Base-by-base conservation (phyloP, 169 alveolate species). In the Eimeria zaria region DNA sequence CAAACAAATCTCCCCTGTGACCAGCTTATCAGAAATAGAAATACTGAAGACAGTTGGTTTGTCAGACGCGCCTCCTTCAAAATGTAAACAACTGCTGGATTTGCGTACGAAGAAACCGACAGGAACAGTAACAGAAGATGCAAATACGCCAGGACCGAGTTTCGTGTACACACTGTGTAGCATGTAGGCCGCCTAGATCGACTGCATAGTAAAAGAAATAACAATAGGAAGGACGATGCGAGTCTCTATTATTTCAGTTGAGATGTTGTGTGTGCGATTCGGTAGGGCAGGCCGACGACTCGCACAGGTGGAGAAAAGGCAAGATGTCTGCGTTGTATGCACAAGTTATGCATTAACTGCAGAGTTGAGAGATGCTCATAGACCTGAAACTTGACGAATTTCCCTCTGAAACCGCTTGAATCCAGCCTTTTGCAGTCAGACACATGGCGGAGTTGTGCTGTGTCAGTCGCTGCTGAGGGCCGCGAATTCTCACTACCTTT, bases 401-500 rank as follows among this genome's bases (percentile, higher is more conserved):
- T 33, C 51, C 81, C 51, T 53, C 51, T 33, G 53, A 71, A 71
- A 71, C 81, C 33, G 81, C 81, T 71, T 51, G 22, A 71, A 30
- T 39, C 11, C 81, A 7, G 53, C 5, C 53, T 39, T n/a, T 2
- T 71, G 30, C 81, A 24, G 81, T 30, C 81, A 71, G 81, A 71
- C 81, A 71, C 81, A 71, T 71, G 51, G 81, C 81, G 5, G 53
- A 16, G 0, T 53, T 71, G 62, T 27, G 88, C 41, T 12, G 88
- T 78, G 88, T 78, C 88, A 78, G 88, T 78, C 46, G 88, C 62
- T 46, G 62, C 41, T 44, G 62, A 39, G 67, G 41, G 67, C 88
- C 44, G 39, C 39, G 14, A 6, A n/a, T 46, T 64, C 64, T 48
- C 88, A 48, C 64, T 12, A n/a, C 88, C 88, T 16, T 30, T 78